Percentiles rank a stretch among this genome's conserved stretches.
These are phyloP conservation scores for Xerophyta viscosa DNA, from an alignment of 106 monocot genomes.

Conservation along the genomic window DNA sequence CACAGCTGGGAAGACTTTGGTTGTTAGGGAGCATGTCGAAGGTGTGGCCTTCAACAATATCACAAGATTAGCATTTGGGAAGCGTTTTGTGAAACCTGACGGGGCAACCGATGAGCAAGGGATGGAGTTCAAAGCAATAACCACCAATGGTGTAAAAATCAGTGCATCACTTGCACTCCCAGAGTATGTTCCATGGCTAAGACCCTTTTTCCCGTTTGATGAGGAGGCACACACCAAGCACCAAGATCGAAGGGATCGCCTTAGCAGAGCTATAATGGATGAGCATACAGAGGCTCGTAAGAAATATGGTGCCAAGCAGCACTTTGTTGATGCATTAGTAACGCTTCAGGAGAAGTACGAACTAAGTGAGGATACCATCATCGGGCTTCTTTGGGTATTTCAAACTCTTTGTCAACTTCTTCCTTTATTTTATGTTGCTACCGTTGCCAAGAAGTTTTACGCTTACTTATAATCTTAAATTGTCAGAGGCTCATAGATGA, in stretches of 20 bases:
- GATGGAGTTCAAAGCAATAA: slow-evolving; percentile 66
- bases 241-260: slow-evolving; percentile 42
- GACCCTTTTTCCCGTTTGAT: slow-evolving; percentile 70
- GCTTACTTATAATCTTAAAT: background rate
- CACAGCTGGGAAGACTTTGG: slow-evolving; percentile 37
- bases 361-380: slow-evolving; percentile 78
- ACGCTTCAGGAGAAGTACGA: slow-evolving; percentile 59
- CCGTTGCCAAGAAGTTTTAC: background rate
- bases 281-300: slow-evolving; percentile 57
- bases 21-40: slow-evolving; percentile 47
- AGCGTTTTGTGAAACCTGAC: slow-evolving; percentile 62
- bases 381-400: slow-evolving; percentile 73
- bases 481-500: no score
- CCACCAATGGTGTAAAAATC: slow-evolving; percentile 53
- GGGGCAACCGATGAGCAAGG: slow-evolving; percentile 72
- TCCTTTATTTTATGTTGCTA: background rate
- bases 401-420: background rate
- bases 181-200: slow-evolving; percentile 60
- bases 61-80: slow-evolving; percentile 79
- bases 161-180: slow-evolving; percentile 68
- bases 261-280: slow-evolving; percentile 68
- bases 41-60: slow-evolving; percentile 87
- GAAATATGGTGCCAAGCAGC: slow-evolving; percentile 47
- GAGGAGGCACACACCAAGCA: slow-evolving; percentile 63
- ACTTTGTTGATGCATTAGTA: slow-evolving; percentile 75